Conservation (phyloP, 1,284 basidiomycete species). For the Ustilago vetiveriae region DNA sequence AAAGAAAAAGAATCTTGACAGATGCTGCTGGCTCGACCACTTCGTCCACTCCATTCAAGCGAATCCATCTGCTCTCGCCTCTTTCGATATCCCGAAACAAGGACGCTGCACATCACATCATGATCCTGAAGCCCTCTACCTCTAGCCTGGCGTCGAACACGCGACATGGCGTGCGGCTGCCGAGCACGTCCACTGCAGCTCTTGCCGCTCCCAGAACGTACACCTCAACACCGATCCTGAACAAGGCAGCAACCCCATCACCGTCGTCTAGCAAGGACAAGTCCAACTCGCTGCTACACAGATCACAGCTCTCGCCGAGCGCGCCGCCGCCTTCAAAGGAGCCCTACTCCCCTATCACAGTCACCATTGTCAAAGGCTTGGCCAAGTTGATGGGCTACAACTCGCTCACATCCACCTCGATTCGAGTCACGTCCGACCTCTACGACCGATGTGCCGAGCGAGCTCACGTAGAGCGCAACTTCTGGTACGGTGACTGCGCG, state of each 20-base stretch:
- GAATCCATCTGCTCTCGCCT: background rate
- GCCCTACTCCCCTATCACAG: slow-evolving; percentile 51
- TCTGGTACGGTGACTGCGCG: slow-evolving; percentile 74
- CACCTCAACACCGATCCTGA: slow-evolving; percentile 11
- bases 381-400: slow-evolving; percentile 72
- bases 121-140: slow-evolving; percentile 27
- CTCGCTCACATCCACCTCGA: slow-evolving; percentile 70
- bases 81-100: background rate
- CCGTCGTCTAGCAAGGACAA: slow-evolving; percentile 3
- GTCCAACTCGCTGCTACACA: slow-evolving; percentile 26
- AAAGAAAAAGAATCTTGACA: slow-evolving; percentile 14
- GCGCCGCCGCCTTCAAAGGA: slow-evolving; percentile 45
- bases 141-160: slow-evolving; percentile 21
- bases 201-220: slow-evolving; percentile 10
- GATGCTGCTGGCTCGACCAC: background rate
- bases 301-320: slow-evolving; percentile 55
- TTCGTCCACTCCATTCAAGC: background rate
- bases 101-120: background rate
- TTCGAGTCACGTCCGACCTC: slow-evolving; percentile 71
- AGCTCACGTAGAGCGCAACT: slow-evolving; percentile 63
- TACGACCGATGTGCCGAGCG: slow-evolving; percentile 71
- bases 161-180: slow-evolving; percentile 20
- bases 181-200: slow-evolving; percentile 3
- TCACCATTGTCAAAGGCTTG: slow-evolving; percentile 64
- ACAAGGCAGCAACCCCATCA: slow-evolving; percentile 1